Evolutionary conservation across 495 filamentous ascomycete genomes (phyloP).

Genomic region (Xylaria castorea): DNA sequence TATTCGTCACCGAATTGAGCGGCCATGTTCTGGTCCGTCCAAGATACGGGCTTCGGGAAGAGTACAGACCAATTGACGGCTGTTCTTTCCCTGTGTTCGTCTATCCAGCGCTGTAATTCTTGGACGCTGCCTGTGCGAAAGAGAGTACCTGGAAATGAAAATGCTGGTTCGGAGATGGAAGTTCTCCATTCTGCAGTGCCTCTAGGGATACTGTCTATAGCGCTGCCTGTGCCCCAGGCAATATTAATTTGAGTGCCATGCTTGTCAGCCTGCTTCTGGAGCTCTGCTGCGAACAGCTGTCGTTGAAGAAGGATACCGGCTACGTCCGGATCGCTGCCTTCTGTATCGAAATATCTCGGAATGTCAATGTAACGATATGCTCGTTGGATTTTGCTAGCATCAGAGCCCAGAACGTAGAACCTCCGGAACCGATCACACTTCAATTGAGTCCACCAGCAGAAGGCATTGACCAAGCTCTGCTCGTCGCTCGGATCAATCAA

Average conservation of each 20-base stretch:
- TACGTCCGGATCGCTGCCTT: conserved; percentile 49
- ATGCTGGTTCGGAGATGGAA: conserved; percentile 7
- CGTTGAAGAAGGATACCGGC: conserved; percentile 22
- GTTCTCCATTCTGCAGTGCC: conserved; percentile 16
- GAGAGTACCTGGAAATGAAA: conserved; percentile 26
- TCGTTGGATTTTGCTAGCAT: conserved; percentile 34
- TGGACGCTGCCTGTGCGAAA: conserved; percentile 21
- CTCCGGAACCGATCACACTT: conserved; percentile 55
- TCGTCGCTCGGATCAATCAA: conserved; percentile 60
- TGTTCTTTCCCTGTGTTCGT: neutral
- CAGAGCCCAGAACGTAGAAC: conserved; percentile 56
- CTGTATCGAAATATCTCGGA: conserved; percentile 47
- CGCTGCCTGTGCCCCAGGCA: conserved; percentile 11
- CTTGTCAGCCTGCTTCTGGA: conserved; percentile 8
- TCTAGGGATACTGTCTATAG: neutral
- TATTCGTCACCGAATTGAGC: conserved; percentile 45
- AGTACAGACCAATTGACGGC: conserved; percentile 29
- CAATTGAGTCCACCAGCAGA: conserved; percentile 58
- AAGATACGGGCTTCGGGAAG: conserved; percentile 47
- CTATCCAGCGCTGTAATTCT: conserved; percentile 30
- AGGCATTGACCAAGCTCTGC: conserved; percentile 59
- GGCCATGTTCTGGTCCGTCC: conserved; percentile 45
- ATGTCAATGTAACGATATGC: conserved; percentile 46
- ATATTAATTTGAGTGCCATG: conserved; percentile 15
- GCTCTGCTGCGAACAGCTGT: conserved; percentile 4